A percentile compares a stretch with the other conserved stretches of the same genome.
These are phyloP conservation scores for Gastrodia elata DNA, from an alignment of 106 monocot species.

Conservation along the genomic window DNA sequence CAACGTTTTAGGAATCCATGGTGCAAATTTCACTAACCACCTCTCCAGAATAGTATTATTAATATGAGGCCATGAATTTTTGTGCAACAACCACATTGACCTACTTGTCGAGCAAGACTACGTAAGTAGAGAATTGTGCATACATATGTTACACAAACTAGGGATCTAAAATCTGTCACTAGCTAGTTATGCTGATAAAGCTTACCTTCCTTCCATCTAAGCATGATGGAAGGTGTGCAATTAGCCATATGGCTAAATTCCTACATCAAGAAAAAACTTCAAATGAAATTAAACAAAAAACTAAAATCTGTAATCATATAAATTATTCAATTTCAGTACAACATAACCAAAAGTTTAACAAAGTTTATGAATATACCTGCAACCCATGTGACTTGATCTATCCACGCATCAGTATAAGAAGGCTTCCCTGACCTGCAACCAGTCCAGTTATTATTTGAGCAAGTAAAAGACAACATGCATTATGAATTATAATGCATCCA, in stretches of 20 bases:
- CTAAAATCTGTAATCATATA: background rate
- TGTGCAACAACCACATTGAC: no score
- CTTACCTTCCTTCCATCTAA: no score
- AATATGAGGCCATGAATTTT: no score
- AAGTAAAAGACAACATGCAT: background rate
- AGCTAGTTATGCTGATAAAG: background rate
- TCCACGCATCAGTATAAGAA: slow-evolving; percentile 68
- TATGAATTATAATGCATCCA: background rate
- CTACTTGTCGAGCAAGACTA: no score
- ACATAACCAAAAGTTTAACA: background rate
- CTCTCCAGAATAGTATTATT: no score
- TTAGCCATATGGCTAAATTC: no score
- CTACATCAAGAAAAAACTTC: background rate
- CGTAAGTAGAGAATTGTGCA: no score
- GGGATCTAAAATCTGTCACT: no score
- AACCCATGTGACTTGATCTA: slow-evolving; percentile 86
- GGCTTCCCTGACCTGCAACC: slow-evolving; percentile 72
- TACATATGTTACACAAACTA: no score
- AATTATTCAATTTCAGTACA: background rate
- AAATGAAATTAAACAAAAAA: background rate
- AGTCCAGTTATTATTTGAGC: background rate
- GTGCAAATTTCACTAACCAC: background rate
- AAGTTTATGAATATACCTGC: slow-evolving; percentile 27
- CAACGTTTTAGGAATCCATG: background rate
- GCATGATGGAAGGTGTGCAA: no score